These are phyloP conservation scores for Amanita phalloides DNA, from an alignment of 768 basidiomycete species.

Conservation along the genomic window DNA sequence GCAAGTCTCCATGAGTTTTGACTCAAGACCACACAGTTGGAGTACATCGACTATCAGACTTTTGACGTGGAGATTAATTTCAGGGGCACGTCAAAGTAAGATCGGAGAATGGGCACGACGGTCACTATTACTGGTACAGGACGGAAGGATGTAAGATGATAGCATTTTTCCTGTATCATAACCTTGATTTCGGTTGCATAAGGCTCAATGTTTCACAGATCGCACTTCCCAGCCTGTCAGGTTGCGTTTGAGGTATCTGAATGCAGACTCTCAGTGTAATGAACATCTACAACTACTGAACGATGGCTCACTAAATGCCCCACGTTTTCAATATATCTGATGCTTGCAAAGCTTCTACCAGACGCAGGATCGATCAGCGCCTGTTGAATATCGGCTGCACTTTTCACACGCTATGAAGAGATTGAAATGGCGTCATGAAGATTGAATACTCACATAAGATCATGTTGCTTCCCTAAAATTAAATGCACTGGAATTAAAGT, in stretches of 20 bases:
- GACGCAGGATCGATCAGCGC: constrained; percentile 19
- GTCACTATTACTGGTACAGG: constrained; percentile 12
- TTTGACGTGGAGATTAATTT: constrained; percentile 43
- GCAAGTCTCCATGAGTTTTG: constrained; percentile 34
- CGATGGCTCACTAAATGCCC: constrained; percentile 18
- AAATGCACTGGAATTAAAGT: constrained; percentile 37
- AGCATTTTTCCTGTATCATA: neutral
- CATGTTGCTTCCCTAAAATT: constrained; percentile 37
- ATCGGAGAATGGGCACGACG: constrained; percentile 51
- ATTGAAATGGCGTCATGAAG: neutral
- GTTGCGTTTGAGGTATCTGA: constrained; percentile 15
- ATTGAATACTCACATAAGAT: constrained; percentile 37
- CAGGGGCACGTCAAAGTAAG: constrained; percentile 22
- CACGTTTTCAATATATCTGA: constrained; percentile 12
- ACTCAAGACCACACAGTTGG: constrained; percentile 29
- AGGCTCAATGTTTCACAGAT: neutral
- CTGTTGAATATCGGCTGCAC: constrained; percentile 19
- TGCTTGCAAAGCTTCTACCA: constrained; percentile 18
- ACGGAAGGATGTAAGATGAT: no score
- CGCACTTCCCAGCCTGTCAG: constrained; percentile 11
- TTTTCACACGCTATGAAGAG: constrained; percentile 4
- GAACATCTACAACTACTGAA: neutral
- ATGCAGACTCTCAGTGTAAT: neutral
- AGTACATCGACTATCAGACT: constrained; percentile 40
- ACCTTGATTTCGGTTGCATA: neutral